Conservation (phyloP, 352 stramenopile species). For the Synura sp. region DNA sequence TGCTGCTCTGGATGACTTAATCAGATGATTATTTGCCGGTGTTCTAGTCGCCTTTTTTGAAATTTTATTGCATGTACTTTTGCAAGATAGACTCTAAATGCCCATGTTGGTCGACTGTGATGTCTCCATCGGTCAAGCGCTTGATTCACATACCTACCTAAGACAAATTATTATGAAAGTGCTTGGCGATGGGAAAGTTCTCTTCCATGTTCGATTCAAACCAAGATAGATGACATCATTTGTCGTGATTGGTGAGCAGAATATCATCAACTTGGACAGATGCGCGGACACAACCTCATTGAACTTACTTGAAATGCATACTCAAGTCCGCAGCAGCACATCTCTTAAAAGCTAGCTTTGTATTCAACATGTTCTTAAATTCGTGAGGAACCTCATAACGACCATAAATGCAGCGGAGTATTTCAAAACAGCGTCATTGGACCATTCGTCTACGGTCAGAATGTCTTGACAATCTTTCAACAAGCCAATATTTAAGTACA, state of each 20-base stretch:
- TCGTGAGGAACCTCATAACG: neutral
- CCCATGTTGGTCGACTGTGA: no score
- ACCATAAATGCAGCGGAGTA: neutral
- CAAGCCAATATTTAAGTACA: no score
- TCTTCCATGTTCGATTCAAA: neutral
- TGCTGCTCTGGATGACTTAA: no score
- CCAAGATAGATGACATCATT: neutral
- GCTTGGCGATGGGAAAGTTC: neutral
- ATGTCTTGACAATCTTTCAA: no score
- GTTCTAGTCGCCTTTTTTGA: neutral
- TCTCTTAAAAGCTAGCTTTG: neutral
- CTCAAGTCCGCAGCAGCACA: neutral
- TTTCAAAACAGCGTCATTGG: no score
- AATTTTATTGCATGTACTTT: no score
- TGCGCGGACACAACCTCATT: neutral
- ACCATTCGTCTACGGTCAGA: no score
- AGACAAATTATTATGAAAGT: no score
- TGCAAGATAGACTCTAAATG: no score
- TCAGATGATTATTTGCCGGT: neutral
- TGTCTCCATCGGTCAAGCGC: no score
- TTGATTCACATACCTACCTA: no score
- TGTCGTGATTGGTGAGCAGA: neutral
- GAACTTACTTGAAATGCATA: neutral
- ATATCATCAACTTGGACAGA: conserved; percentile 11
- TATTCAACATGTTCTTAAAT: neutral